These are phyloP conservation scores for Russula compacta DNA, from an alignment of 768 basidiomycete genomes.

Conservation along the genomic window DNA sequence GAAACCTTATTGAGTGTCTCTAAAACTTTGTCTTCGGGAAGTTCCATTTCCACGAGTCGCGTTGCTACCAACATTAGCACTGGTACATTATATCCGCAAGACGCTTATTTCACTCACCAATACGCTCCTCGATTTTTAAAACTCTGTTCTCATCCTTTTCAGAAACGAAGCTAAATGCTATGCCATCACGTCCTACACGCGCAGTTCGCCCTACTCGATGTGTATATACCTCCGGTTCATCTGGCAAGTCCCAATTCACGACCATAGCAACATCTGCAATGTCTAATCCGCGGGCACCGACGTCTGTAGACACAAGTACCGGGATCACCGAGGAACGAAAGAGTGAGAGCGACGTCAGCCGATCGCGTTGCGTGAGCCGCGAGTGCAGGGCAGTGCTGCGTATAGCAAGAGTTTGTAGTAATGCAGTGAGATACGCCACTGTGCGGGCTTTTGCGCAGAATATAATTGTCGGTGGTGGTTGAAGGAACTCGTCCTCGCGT, in stretches of 20 bases:
- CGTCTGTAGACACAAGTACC: constrained; percentile 89
- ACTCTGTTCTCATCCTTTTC: constrained; percentile 86
- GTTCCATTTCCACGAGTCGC: constrained; percentile 58
- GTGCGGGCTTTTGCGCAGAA: constrained; percentile 83
- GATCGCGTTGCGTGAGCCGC: constrained; percentile 84
- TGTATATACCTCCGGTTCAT: constrained; percentile 86
- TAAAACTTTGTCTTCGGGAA: constrained; percentile 76
- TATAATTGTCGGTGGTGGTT: constrained; percentile 93
- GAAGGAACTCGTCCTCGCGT: constrained; percentile 41
- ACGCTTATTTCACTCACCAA: constrained; percentile 46
- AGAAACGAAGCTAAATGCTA: constrained; percentile 91
- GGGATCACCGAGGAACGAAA: constrained; percentile 85
- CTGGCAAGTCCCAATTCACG: constrained; percentile 94
- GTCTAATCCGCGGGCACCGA: constrained; percentile 90
- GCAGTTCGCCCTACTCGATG: constrained; percentile 94
- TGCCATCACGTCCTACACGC: constrained; percentile 79
- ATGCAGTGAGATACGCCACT: constrained; percentile 76
- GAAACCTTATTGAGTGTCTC: constrained; percentile 84
- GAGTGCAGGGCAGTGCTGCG: constrained; percentile 89
- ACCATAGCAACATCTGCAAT: constrained; percentile 96
- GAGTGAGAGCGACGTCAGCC: constrained; percentile 71
- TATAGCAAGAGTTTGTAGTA: constrained; percentile 72
- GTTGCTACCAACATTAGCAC: constrained; percentile 32
- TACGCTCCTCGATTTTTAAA: constrained; percentile 73
- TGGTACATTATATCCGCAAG: no score